phyloP scores from a whole-genome alignment of 441 rosid genomes.

The Jatropha multifida region DNA sequence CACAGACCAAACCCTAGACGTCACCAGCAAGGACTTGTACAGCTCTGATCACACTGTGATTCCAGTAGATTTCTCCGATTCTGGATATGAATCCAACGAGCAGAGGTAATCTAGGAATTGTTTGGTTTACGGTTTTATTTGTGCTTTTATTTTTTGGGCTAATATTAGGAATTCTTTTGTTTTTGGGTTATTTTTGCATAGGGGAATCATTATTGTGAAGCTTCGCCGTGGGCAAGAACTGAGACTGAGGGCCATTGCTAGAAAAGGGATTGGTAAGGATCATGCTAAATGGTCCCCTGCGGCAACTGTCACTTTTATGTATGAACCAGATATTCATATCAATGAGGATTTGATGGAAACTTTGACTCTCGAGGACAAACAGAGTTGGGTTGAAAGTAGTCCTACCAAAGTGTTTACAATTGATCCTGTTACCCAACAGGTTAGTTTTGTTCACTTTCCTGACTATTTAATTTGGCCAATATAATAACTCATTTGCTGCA shows the following conservation, averaged over 20 bases:
- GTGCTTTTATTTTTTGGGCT: background rate
- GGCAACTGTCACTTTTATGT: conserved; percentile 92
- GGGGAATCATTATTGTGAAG: conserved; percentile 90
- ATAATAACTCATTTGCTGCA: background rate
- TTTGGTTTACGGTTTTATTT: background rate
- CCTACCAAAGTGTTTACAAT: conserved; percentile 83
- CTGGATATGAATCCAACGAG: conserved; percentile 56
- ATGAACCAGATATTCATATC: conserved; percentile 82
- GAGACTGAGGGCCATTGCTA: conserved; percentile 82
- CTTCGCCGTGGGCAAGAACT: conserved; percentile 82
- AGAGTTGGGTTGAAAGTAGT: conserved; percentile 74
- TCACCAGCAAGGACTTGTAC: conserved; percentile 75
- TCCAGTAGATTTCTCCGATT: conserved; percentile 75
- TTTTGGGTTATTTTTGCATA: conserved; percentile 16
- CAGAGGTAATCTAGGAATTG: conserved; percentile 41
- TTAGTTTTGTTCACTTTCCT: conserved; percentile 16
- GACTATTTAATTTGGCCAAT: background rate
- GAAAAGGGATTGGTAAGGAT: conserved; percentile 95
- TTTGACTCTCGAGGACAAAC: conserved; percentile 70
- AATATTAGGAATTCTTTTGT: background rate
- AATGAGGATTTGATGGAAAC: conserved; percentile 87
- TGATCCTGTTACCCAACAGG: conserved; percentile 67
- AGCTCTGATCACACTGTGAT: conserved; percentile 87
- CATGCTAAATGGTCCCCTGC: conserved; percentile 99
- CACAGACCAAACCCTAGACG: conserved; percentile 83